A percentile compares a stretch with the other conserved stretches of the same genome.
These are phyloP conservation scores for Plasmopara viticola DNA, from an alignment of 352 stramenopile genomes.

Conservation along the genomic window DNA sequence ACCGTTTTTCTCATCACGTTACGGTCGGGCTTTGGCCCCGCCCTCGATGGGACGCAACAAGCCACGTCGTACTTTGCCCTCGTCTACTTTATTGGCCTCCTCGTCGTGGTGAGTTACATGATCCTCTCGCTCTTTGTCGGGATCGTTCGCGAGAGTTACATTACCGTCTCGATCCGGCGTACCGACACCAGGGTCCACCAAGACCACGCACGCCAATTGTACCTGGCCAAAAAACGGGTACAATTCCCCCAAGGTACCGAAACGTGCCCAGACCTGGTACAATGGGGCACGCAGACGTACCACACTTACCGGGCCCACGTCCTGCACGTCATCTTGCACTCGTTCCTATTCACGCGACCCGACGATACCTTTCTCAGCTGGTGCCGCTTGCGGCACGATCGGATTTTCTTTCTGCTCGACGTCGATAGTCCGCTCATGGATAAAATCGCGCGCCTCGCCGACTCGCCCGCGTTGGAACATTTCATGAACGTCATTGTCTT, in stretches of 20 bases:
- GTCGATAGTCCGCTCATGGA: constrained; percentile 46
- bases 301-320: no score
- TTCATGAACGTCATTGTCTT: constrained; percentile 76
- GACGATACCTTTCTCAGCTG: constrained; percentile 56
- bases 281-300: constrained; percentile 16
- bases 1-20: constrained; percentile 77
- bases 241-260: constrained; percentile 53
- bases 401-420: constrained; percentile 60
- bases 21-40: constrained; percentile 67
- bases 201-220: constrained; percentile 25
- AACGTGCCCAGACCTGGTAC: constrained; percentile 53
- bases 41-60: constrained; percentile 65
- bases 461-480: constrained; percentile 64
- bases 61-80: constrained; percentile 69
- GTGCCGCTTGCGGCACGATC: constrained; percentile 49
- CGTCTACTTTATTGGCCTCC: constrained; percentile 73
- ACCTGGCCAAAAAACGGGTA: constrained; percentile 43
- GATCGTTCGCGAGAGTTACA: constrained; percentile 78
- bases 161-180: constrained; percentile 51
- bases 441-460: constrained; percentile 36
- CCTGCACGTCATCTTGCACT: constrained; percentile 23
- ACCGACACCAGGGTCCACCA: constrained; percentile 25
- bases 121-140: constrained; percentile 77
- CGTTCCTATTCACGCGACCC: constrained; percentile 42
- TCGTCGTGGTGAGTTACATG: constrained; percentile 84